Evolutionary conservation across 164 flowering plant genomes (phyloP), one percentile per base, ranked within the genome.

Genomic region (Aristolochia contorta): DNA sequence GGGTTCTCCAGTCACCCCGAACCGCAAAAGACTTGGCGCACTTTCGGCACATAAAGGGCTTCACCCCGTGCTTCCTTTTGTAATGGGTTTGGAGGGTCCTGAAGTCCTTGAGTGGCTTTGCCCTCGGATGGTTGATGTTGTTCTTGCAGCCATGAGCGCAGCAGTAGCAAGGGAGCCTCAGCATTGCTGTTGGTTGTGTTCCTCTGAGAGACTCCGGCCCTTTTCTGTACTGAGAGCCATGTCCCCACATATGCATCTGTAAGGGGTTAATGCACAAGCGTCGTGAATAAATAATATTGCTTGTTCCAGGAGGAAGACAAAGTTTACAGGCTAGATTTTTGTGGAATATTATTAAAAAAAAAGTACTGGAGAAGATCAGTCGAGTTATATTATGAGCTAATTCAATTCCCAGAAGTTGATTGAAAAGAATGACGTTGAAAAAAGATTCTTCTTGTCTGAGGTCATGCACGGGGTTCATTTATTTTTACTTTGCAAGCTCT

Each of bases 241-340:
- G 90, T 53, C 94, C 90, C 94, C 90, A 86, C 94, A 84, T 86
- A 62, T 86, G 94, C 94, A 86, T 86, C 94, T 86, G 74, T 43
- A 59, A 22, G 13, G 37, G 43, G 30, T 27, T 27, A 27, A 5
- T 5, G 3, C 30, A 5, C 30, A n/a, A n/a, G n/a, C n/a, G n/a
- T 37, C 7, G 43, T 10, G 43, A 37, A 0, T 8, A 37, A 37
- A n/a, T n/a, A n/a, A n/a, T n/a, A n/a, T n/a, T 37, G 12, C 43
- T 37, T 3, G 43, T 37, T 37, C 43, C 10, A 37, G 43, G 43
- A 37, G 7, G 43, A 37, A 3, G 43, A 37, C 43, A 37, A 37
- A 10, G 2, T 27, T 27, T 32, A 32, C 33, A 32, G 33, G 33
- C 33, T 32, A 32, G 33, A 3, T 32, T 3, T 32, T 32, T 32